Conservation (phyloP, 2,329 filamentous ascomycete genomes). For the Hymenoscyphus fructigenus region DNA sequence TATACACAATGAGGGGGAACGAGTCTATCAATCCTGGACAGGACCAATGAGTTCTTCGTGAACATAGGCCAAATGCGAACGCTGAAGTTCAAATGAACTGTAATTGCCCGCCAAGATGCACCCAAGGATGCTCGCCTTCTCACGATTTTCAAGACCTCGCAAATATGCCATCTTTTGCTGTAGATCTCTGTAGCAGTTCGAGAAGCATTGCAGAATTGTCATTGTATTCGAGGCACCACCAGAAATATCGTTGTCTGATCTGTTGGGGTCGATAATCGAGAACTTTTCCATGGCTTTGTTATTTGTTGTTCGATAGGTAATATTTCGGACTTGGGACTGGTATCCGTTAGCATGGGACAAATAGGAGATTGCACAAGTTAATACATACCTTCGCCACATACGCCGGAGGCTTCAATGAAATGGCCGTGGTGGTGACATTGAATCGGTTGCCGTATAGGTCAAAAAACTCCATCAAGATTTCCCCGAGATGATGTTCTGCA, state of each 20-base stretch:
- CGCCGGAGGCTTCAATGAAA: conserved; percentile 71
- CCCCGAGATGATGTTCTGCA: conserved; percentile 68
- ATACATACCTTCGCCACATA: conserved; percentile 72
- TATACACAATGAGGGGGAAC: background rate
- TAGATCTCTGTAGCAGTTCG: conserved; percentile 59
- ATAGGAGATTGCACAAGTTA: background rate
- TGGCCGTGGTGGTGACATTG: conserved; percentile 66
- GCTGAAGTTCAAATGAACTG: conserved; percentile 67
- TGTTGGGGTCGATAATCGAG: conserved; percentile 91
- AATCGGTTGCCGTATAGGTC: conserved; percentile 86
- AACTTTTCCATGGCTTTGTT: conserved; percentile 60
- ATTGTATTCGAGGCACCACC: conserved; percentile 74
- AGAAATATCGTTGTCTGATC: conserved; percentile 80
- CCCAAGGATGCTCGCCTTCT: conserved; percentile 56
- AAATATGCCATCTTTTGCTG: conserved; percentile 57
- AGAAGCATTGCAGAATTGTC: conserved; percentile 69
- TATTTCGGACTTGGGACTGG: conserved; percentile 22
- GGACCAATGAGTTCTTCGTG: conserved; percentile 31
- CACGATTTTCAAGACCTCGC: conserved; percentile 33
- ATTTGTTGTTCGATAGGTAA: conserved; percentile 45
- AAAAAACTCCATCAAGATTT: conserved; percentile 83
- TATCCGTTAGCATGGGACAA: conserved; percentile 13
- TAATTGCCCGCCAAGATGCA: conserved; percentile 79
- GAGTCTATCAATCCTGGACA: conserved; percentile 13
- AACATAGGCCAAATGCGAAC: conserved; percentile 47